Conservation (phyloP, 2,329 filamentous ascomycete species). For the Ophiostoma populinum region DNA sequence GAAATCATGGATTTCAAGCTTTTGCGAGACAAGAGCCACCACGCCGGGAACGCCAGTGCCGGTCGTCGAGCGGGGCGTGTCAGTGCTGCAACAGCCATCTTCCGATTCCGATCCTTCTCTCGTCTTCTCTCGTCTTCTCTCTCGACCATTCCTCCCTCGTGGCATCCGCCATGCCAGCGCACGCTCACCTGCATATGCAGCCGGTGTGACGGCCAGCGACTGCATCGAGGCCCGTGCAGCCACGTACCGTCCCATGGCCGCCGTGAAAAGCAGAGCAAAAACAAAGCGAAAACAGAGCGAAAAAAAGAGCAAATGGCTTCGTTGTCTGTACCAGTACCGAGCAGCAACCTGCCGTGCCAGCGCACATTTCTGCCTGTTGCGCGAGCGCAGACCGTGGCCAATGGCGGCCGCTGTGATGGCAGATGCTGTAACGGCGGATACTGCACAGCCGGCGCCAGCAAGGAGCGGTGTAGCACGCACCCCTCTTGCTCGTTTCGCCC, state of each 20-base stretch:
- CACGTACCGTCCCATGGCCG: slow-evolving; percentile 1
- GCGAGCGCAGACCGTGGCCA: neutral
- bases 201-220: slow-evolving; percentile 29
- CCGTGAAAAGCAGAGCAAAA: neutral
- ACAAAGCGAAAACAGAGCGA: neutral
- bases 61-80: no score
- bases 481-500: neutral
- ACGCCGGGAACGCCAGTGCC: no score
- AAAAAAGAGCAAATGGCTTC: neutral
- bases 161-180: neutral
- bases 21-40: no score
- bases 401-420: neutral
- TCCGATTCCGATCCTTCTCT: no score
- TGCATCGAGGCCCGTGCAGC: no score
- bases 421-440: no score
- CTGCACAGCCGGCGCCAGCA: no score
- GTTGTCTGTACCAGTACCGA: neutral
- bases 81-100: no score
- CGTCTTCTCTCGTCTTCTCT: neutral
- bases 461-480: slow-evolving; percentile 3
- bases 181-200: slow-evolving; percentile 14
- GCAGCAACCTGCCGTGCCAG: no score
- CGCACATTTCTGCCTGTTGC: neutral
- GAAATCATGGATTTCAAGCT: no score
- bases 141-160: neutral